These are phyloP conservation scores for Epicoccum sorghinum DNA, from an alignment of 2,329 filamentous ascomycete species.

Conservation along the genomic window DNA sequence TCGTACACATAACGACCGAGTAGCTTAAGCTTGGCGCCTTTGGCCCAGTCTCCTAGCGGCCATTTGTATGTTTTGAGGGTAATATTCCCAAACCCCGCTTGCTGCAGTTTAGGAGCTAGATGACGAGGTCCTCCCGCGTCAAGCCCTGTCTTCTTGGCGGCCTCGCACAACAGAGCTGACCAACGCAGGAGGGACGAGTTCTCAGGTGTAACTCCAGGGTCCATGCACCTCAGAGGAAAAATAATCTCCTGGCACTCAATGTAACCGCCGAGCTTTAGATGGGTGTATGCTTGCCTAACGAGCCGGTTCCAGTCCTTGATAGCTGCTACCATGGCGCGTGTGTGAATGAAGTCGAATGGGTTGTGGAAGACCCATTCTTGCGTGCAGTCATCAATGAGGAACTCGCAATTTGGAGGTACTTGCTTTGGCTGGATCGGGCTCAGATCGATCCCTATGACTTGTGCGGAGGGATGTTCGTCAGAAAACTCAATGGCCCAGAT, in stretches of 20 bases:
- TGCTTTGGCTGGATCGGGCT: slow-evolving; percentile 40
- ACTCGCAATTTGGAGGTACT: slow-evolving; percentile 43
- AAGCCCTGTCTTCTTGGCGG: slow-evolving; percentile 41
- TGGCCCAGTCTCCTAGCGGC: slow-evolving; percentile 41
- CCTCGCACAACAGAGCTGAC: slow-evolving; percentile 34
- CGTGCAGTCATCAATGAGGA: slow-evolving; percentile 44
- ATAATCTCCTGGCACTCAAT: slow-evolving; percentile 57
- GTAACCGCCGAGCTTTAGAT: slow-evolving; percentile 58
- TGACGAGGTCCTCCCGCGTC: slow-evolving; percentile 49
- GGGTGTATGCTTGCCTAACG: slow-evolving; percentile 48
- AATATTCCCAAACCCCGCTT: slow-evolving; percentile 36
- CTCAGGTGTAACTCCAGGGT: slow-evolving; percentile 26
- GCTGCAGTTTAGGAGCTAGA: slow-evolving; percentile 38
- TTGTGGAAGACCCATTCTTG: slow-evolving; percentile 63
- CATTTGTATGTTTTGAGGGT: slow-evolving; percentile 40
- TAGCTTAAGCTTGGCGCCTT: slow-evolving; percentile 37
- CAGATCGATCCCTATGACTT: slow-evolving; percentile 44
- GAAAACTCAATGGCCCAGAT: slow-evolving; percentile 44
- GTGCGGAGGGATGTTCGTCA: slow-evolving; percentile 40
- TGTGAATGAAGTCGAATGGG: slow-evolving; percentile 64
- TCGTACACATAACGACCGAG: slow-evolving; percentile 35
- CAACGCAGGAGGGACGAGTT: slow-evolving; percentile 36
- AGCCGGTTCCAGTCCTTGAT: slow-evolving; percentile 61
- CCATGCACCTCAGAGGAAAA: slow-evolving; percentile 34
- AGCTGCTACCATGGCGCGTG: slow-evolving; percentile 58